Conservation (phyloP, 176 grass and related monocot species). For the Stipa capillata region DNA sequence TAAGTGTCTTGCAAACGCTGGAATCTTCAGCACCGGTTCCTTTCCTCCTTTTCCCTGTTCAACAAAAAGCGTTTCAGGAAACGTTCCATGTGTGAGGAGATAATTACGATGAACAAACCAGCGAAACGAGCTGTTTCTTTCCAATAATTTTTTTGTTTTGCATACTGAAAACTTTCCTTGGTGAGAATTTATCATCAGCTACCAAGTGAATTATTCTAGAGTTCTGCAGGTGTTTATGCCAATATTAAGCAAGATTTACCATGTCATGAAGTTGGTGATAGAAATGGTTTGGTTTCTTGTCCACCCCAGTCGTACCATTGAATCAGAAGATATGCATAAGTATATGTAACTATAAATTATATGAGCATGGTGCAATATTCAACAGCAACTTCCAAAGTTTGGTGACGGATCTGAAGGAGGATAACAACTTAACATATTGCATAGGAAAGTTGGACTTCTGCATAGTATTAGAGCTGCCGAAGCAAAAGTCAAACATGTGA, state of each 20-base stretch:
- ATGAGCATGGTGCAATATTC: conserved; percentile 21
- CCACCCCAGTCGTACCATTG: not conserved
- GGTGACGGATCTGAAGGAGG: conserved; percentile 10
- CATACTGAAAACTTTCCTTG: too few species aligned
- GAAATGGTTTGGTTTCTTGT: conserved; percentile 4
- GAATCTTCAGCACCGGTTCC: conserved; percentile 35
- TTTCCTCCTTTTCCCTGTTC: conserved; percentile 18
- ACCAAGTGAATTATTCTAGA: not conserved
- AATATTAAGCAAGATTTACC: not conserved
- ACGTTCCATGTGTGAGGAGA: not conserved
- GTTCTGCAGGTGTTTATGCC: not conserved
- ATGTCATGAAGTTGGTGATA: not conserved
- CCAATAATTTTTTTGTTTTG: not conserved
- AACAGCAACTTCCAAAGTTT: conserved; percentile 17
- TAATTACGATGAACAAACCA: not conserved
- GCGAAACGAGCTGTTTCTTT: not conserved
- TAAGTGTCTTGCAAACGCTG: conserved; percentile 17
- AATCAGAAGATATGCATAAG: conserved; percentile 19
- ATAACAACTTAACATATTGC: conserved; percentile 9
- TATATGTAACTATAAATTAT: not conserved
- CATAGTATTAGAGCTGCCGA: conserved; percentile 4
- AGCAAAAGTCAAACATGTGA: conserved; percentile 42
- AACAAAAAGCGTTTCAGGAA: not conserved
- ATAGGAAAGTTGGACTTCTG: conserved; percentile 43
- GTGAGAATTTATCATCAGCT: not conserved